Base-by-base conservation (phyloP, 2,329 filamentous ascomycete genomes). In the Colletotrichum kahawae region DNA sequence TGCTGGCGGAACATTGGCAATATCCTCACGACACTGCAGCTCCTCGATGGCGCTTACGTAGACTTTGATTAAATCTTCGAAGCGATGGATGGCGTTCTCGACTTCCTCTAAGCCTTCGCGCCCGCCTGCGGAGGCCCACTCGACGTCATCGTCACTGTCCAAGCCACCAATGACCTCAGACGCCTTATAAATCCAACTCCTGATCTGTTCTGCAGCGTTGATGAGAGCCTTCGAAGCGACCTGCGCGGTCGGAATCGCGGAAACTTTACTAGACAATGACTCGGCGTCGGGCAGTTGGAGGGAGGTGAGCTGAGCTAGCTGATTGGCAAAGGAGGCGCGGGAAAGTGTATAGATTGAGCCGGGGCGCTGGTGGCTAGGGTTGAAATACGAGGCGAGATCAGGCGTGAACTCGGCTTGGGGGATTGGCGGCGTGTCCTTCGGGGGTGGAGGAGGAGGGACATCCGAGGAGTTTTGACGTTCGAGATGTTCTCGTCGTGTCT, bases 21-120 rank as follows among this genome's bases (percentile, higher is more conserved):
- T 95, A 81, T 99, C 97, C 2, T 88, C 82, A 14, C 97, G 93
- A 64, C 90, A 86, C 83, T 98, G 96, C 56, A 99, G 88, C 76
- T 96, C 93, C 82, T 98, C 97, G 79, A 98, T 98, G n/a, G 96
- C 95, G 75, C 92, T 90, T 69, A 98, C 94, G 81, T 98, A 99
- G 77, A 98, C 95, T 79, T 96, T 95, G 81, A 98, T 95, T 71
- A 99, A 88, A 67, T 93, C 92, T 81, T 98, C 95, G 80, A 98
- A 99, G 65, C 94, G 93, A 48, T 90, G 87, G 76, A 98, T 96
- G 27, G 96, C 92, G 78, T 87, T 90, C 80, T 94, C 92, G 29
- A 94, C 92, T 78, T 94, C 92, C 66, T 92, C 93, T 43, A 96
- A 87, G 3, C 95, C 95, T 83, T 96, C 94, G 76, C 94, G 89